phyloP scores from a whole-genome alignment of 176 grass and related monocot genomes.

The Avena sativa region DNA sequence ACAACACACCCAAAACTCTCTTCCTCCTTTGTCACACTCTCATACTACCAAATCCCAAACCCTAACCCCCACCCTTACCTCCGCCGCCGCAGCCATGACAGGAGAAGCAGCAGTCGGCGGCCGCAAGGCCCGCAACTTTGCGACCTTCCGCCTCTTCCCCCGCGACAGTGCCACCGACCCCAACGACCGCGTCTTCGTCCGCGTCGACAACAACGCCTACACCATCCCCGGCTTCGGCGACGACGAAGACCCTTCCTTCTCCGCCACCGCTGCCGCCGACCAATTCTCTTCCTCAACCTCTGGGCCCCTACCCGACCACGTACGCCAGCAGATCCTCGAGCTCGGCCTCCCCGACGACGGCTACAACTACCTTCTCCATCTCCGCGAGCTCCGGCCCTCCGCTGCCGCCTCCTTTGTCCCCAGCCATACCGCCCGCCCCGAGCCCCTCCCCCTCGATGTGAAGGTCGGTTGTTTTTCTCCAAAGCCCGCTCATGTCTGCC shows the following conservation, averaged over 20 bases:
- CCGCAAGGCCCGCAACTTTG: conserved; percentile 73
- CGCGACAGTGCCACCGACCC: conserved; percentile 64
- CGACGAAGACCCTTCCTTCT: conserved; percentile 57
- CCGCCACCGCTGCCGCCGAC: conserved; percentile 23
- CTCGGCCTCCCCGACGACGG: conserved; percentile 93
- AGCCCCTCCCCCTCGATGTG: conserved; percentile 74
- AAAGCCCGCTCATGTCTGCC: background rate
- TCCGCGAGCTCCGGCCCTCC: conserved; percentile 85
- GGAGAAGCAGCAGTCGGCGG: conserved; percentile 33
- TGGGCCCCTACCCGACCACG: conserved; percentile 43
- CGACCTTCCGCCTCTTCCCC: conserved; percentile 83
- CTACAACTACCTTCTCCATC: conserved; percentile 91
- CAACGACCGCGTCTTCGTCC: conserved; percentile 82
- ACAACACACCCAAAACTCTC: background rate
- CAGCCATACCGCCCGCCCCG: conserved; percentile 53
- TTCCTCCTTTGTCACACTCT: background rate
- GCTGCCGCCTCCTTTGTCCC: conserved; percentile 59
- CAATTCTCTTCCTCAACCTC: background rate
- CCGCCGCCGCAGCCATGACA: conserved; percentile 54
- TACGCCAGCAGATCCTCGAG: conserved; percentile 85
- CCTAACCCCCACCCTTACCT: conserved; percentile 17
- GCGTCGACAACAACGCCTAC: conserved; percentile 83
- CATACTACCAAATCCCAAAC: conserved; percentile 31
- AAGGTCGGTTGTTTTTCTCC: conserved; percentile 58
- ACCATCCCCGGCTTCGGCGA: conserved; percentile 64